These are phyloP conservation scores for Gracilaria vermiculophylla DNA, from an alignment of 23 red algal species.

Conservation along the genomic window DNA sequence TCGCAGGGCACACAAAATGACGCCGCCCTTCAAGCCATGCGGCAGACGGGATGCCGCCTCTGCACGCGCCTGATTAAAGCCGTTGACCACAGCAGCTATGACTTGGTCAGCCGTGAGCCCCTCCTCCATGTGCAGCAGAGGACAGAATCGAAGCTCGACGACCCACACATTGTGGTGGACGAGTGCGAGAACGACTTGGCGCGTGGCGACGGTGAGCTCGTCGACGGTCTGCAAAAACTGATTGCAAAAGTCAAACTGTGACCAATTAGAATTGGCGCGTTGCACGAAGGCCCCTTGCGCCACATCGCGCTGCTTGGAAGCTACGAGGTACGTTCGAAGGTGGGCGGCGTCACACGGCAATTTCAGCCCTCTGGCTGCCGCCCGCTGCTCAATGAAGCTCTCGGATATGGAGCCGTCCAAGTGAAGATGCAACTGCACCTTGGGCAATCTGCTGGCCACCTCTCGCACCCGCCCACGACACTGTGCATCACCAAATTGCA, in stretches of 20 bases:
- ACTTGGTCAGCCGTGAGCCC: not conserved
- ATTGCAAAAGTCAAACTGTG: conserved; percentile 3
- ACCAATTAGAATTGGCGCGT: not conserved
- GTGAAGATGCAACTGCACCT: conserved; percentile 37
- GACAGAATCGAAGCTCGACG: conserved; percentile 3
- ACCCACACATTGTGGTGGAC: not conserved
- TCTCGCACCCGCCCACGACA: not conserved
- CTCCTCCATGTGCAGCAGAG: not conserved
- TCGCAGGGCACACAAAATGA: conserved; percentile 13
- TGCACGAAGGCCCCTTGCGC: not conserved
- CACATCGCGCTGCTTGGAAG: not conserved
- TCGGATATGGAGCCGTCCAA: conserved; percentile 24
- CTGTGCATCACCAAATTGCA: not conserved
- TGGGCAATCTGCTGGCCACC: not conserved
- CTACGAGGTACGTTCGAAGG: not conserved
- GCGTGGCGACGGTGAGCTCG: not conserved
- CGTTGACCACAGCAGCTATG: not conserved
- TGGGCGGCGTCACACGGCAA: not conserved
- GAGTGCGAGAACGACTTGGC: not conserved
- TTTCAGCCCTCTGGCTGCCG: not conserved
- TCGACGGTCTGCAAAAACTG: not conserved
- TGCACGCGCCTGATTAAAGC: not conserved
- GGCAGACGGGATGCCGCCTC: not conserved
- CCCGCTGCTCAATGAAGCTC: not conserved
- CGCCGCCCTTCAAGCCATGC: not conserved